These are phyloP conservation scores for Pseudocercospora fuligena DNA, from an alignment of 2,329 filamentous ascomycete genomes.

Conservation along the genomic window DNA sequence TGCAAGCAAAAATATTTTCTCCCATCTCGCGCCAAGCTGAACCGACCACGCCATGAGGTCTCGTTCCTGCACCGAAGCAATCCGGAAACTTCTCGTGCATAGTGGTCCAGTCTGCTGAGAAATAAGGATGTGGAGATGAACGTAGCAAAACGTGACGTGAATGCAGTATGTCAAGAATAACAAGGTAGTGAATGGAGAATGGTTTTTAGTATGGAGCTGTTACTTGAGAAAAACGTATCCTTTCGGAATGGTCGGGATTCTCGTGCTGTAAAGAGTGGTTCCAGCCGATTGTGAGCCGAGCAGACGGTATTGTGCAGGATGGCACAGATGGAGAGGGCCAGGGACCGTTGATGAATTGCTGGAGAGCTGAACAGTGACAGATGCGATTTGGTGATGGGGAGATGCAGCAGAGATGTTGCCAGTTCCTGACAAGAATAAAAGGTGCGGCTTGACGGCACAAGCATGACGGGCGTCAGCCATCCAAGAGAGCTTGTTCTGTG, in stretches of 20 bases:
- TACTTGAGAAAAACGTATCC: constrained; percentile 5
- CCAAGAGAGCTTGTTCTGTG: constrained; percentile 16
- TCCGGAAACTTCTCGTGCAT: background rate
- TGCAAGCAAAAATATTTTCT: background rate
- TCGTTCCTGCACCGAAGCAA: background rate
- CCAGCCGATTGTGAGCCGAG: background rate
- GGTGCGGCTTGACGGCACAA: background rate
- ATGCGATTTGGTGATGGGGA: background rate
- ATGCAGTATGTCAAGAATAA: background rate
- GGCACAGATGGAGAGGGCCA: background rate
- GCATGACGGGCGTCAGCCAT: constrained; percentile 3
- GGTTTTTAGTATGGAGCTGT: background rate
- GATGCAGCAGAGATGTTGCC: background rate
- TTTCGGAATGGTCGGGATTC: background rate
- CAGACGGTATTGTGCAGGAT: constrained; percentile 1
- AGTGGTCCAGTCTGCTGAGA: background rate
- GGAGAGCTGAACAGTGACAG: background rate
- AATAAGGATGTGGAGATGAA: background rate
- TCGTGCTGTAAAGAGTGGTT: background rate
- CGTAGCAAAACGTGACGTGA: background rate
- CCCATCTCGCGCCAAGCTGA: background rate
- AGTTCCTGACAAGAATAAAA: no score
- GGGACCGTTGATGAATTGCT: background rate
- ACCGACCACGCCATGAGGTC: background rate
- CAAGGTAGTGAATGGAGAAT: background rate